phyloP scores from a whole-genome alignment of 805 yeast species.

The Saccharomycopsis sp. region DNA sequence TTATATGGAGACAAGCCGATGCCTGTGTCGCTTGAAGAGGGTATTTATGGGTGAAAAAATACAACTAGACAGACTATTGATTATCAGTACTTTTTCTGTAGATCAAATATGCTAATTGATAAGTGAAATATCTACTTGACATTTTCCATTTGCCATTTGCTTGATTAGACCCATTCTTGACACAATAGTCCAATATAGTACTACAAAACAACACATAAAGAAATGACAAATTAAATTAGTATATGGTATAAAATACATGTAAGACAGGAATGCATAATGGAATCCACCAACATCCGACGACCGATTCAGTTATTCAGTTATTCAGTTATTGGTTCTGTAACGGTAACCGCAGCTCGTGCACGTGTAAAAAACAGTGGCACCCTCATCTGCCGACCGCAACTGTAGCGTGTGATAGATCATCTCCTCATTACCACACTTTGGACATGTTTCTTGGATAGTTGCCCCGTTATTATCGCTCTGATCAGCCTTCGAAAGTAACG shows the following conservation, averaged over 20 bases:
- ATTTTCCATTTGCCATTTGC: no score
- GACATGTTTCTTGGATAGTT: conserved; percentile 94
- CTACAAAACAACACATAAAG: no score
- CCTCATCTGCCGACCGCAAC: conserved; percentile 97
- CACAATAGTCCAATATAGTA: no score
- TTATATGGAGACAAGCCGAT: conserved; percentile 71
- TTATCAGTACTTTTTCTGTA: no score
- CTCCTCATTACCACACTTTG: conserved; percentile 97
- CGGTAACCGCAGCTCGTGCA: conserved; percentile 90
- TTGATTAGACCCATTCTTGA: no score
- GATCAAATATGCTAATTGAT: no score
- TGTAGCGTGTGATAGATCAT: conserved; percentile 97
- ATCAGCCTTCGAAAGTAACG: conserved; percentile 68
- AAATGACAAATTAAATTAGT: no score
- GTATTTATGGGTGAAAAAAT: conserved; percentile 60
- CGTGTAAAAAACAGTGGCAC: conserved; percentile 97
- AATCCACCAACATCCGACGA: background rate
- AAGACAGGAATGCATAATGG: background rate
- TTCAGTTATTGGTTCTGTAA: conserved; percentile 85
- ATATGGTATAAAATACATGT: no score
- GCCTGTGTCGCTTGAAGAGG: conserved; percentile 68
- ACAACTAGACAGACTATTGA: no score
- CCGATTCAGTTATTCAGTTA: background rate
- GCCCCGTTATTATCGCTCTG: conserved; percentile 78
- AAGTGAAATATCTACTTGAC: no score